Conservation (phyloP, 2,329 filamentous ascomycete genomes). For the Alternaria arbusti region DNA sequence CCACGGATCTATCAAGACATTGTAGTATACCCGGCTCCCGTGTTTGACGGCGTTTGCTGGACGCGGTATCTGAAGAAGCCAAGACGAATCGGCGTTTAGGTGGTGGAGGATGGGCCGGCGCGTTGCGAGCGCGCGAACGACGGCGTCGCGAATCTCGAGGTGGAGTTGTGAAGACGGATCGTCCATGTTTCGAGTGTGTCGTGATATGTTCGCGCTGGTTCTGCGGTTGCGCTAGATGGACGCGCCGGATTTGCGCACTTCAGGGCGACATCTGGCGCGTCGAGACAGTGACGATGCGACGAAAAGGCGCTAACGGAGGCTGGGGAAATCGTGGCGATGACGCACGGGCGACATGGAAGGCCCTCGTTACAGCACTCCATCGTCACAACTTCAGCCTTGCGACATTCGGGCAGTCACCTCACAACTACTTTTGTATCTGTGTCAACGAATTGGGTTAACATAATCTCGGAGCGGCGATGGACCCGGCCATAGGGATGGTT, state of each 20-base stretch:
- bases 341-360: conserved; percentile 17
- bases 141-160: conserved; percentile 50
- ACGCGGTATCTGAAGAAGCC: conserved; percentile 69
- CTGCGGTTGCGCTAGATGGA: conserved; percentile 1
- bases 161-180: conserved; percentile 50
- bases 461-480: not conserved
- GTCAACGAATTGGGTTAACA: not conserved
- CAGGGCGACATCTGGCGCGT: conserved; percentile 30
- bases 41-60: conserved; percentile 53
- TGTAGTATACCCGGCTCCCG: conserved; percentile 62
- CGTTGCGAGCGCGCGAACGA: conserved; percentile 49
- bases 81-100: conserved; percentile 71
- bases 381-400: not conserved
- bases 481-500: not conserved
- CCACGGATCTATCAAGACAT: conserved; percentile 72
- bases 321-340: conserved; percentile 14
- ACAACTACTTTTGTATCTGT: not conserved
- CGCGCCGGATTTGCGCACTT: conserved; percentile 14
- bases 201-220: not conserved
- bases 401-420: not conserved
- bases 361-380: not conserved
- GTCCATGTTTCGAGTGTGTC: conserved; percentile 30
- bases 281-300: not conserved
- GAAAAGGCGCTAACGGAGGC: conserved; percentile 20
- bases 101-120: conserved; percentile 65